Base-by-base conservation (phyloP, 495 filamentous ascomycete genomes). In the Aspergillus avenaceus region DNA sequence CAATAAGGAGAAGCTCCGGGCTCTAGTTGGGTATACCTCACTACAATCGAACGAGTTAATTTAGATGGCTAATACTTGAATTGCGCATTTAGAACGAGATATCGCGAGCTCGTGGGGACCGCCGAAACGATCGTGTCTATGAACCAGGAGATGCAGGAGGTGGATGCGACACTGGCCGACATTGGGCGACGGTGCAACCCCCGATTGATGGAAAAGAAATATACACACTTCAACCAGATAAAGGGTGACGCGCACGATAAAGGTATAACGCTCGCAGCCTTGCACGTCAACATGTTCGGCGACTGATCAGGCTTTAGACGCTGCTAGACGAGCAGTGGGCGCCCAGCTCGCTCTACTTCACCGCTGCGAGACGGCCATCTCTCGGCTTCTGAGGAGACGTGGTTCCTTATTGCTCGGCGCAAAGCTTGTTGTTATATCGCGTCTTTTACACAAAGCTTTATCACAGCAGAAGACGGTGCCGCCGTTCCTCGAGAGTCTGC, bases 111-210 rank as follows among this genome's bases (percentile, higher is more conserved):
- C 9, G 83, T 98, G 16, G 88, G 87, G 40, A 97, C 95, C 0
- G 93, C 93, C 24, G 91, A 96, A 62, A 81, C 84, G 21, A 98
- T 98, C 59, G 84, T 97, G 23, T 76, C 82, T 41, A 97, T 98
- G 91, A 84, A 91, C 37, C 67, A 60, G 9, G 80, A 90, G 53
- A 91, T 93, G 68, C 78, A 85, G 42, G 61, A 77, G 13, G 85
- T 90, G 18, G 90, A 96, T 63, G 66, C 73, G 0, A 78, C 78
- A 19, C 68, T 97, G 47, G 78, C 78, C 14, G 78, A 80, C 40
- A 82, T 95, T 69, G 91, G 89, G 41, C 76, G 78, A 34, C 78
- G 81, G 43, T 97, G 93, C 66, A 91, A 93, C 45, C 79, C 86
- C 16, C 71, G 81, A 21, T 70, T 84, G 14, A 69, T 97, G 18